These are phyloP conservation scores for Naganishia vishniacii DNA, from an alignment of 768 basidiomycete genomes.

Conservation along the genomic window DNA sequence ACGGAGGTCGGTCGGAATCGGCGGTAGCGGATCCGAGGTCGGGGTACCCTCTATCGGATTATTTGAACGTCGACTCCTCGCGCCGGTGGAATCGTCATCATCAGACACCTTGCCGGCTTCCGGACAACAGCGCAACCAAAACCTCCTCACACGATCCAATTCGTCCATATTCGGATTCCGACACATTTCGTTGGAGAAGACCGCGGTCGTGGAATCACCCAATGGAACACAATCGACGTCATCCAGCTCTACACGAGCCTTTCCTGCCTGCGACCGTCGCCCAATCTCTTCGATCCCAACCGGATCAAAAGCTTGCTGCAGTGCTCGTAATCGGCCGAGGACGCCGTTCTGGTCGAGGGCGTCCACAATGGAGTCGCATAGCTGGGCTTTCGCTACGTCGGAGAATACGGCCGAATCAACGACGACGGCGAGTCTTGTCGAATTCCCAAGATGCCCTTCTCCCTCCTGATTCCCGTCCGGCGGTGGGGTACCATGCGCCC, in stretches of 20 bases:
- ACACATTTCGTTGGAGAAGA: background rate
- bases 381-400: background rate
- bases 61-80: no score
- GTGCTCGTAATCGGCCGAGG: constrained; percentile 55
- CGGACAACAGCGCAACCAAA: background rate
- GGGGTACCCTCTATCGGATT: background rate
- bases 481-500: background rate
- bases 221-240: no score
- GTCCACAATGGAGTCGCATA: constrained; percentile 52
- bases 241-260: background rate
- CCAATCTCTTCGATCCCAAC: constrained; percentile 78
- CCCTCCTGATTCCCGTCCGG: no score
- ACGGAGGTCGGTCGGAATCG: background rate
- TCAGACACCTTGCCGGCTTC: no score
- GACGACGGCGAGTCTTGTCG: no score
- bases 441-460: no score
- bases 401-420: no score
- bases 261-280: constrained; percentile 32
- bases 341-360: constrained; percentile 56
- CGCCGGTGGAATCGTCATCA: no score
- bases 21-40: background rate
- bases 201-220: no score
- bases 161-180: background rate
- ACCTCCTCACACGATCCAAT: background rate
- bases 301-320: constrained; percentile 72